phyloP scores from a whole-genome alignment of 352 stramenopile species.

The Pythium oligandrum region DNA sequence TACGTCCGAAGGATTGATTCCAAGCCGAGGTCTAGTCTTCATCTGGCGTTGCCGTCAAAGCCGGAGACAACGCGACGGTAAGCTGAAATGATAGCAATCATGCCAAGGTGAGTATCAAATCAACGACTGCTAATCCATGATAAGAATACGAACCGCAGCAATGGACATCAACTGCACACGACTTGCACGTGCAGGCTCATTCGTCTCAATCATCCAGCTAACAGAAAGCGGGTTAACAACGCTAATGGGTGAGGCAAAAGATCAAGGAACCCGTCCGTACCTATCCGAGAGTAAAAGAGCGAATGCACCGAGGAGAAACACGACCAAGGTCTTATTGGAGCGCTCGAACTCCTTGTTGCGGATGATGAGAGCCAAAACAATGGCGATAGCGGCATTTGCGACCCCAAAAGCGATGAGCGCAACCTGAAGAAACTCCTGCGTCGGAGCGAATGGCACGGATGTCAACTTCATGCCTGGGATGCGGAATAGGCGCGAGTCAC shows the following conservation, averaged over 20 bases:
- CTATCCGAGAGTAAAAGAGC: constrained; percentile 70
- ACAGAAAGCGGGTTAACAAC: no score
- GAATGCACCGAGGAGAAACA: constrained; percentile 31
- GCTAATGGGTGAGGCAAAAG: neutral
- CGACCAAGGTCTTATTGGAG: constrained; percentile 50
- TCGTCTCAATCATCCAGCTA: constrained; percentile 35
- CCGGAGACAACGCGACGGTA: constrained; percentile 58
- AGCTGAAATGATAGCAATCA: constrained; percentile 23
- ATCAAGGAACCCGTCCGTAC: constrained; percentile 14
- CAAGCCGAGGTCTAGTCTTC: constrained; percentile 34
- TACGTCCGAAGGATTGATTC: no score
- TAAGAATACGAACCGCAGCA: constrained; percentile 40
- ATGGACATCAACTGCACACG: constrained; percentile 75
- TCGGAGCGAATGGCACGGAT: neutral
- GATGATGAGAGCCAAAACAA: constrained; percentile 40
- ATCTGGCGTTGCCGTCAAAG: constrained; percentile 35
- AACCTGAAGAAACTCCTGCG: constrained; percentile 40
- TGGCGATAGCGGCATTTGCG: constrained; percentile 53
- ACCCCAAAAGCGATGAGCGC: constrained; percentile 28
- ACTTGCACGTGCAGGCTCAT: constrained; percentile 47
- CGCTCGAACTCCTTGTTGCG: constrained; percentile 43
- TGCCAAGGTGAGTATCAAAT: constrained; percentile 2
- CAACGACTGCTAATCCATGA: neutral
- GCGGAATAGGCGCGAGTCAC: neutral
- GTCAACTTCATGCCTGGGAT: neutral